A percentile compares a stretch with the other conserved stretches of the same genome.
Conservation (phyloP, 805 yeast species). For the Saturnispora saitoi region DNA sequence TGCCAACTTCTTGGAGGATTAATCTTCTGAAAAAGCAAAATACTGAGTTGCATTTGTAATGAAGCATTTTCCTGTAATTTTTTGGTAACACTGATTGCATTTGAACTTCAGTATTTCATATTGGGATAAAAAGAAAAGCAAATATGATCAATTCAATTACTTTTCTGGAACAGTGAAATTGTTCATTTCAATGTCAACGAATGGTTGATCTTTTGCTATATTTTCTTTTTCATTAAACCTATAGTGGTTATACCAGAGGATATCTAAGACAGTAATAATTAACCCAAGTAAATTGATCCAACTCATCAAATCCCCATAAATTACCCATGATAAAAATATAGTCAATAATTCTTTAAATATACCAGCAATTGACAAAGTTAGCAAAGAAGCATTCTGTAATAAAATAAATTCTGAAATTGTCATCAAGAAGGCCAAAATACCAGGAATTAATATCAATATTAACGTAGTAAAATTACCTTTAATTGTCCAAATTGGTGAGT, state of each 20-base stretch:
- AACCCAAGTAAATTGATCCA: slow-evolving; percentile 67
- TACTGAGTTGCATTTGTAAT: no score
- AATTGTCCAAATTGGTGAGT: slow-evolving; percentile 55
- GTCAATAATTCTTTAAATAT: slow-evolving; percentile 88
- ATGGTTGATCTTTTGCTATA: slow-evolving; percentile 12
- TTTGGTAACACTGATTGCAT: no score
- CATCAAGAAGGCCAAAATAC: slow-evolving; percentile 80
- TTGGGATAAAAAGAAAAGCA: neutral
- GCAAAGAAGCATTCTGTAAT: slow-evolving; percentile 70
- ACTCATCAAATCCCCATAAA: slow-evolving; percentile 69
- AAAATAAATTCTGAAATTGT: slow-evolving; percentile 82
- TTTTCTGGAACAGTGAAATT: slow-evolving; percentile 2
- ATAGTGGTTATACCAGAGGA: slow-evolving; percentile 73
- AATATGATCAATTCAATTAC: neutral
- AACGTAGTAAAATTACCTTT: slow-evolving; percentile 51
- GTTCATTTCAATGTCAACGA: slow-evolving; percentile 16
- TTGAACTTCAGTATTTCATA: neutral
- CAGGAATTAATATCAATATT: slow-evolving; percentile 64
- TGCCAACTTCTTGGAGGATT: no score
- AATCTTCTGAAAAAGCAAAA: no score
- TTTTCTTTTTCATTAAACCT: slow-evolving; percentile 32
- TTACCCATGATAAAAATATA: slow-evolving; percentile 54
- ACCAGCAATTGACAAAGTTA: slow-evolving; percentile 85
- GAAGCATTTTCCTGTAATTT: no score
- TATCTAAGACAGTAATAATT: slow-evolving; percentile 64